Base-by-base conservation (phyloP, 1,284 basidiomycete genomes). In the Ceratobasidium sp. region DNA sequence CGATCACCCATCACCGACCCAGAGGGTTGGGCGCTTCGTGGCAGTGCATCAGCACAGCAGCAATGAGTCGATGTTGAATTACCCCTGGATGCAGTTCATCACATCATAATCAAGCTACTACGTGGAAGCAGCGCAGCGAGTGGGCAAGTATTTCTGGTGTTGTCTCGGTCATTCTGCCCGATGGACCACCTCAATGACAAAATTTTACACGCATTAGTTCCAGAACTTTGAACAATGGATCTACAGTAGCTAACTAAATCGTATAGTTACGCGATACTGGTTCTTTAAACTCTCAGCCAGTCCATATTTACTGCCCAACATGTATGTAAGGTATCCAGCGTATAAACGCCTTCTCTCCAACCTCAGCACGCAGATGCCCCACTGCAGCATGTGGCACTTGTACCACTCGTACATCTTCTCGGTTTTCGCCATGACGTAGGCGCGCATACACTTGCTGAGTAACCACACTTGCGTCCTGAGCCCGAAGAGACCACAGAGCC, bases 1-100 rank as follows among this genome's bases (percentile, higher is more conserved):
- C 46, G 3, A 33, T 67, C 40, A 46, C 15, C 44, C 28, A 67
- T 67, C 65, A 48, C 65, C 65, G 65, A 61, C 59, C 59, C 12
- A 61, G 15, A 28, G 40, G 12, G 20, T 33, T 40, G 50, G 50
- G 66, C 66, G 66, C 66, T 50, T 38, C 28, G 50, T 54, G 66
- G 66, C 66, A 54, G 66, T 68, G 28, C 26, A 54, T 68, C 50
- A 15, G 48, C 26, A 68, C 23, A 46, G 46, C n/a, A 26, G 26
- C 59, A 61, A 38, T 38, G 48, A 15, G 38, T 38, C 20, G 26
- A 42, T 44, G 42, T 65, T 65, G 38, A 13, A 44, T 44, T 40
- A 40, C 62, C 54, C 54, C 54, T 57, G n/a, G 26, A 33, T 59
- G 44, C 64, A 12, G 38, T 65, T 23, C 23, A 48, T 3, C 46